Evolutionary conservation across 2,329 filamentous ascomycete species (phyloP), one percentile per base, ranked within the genome.

Genomic region (Peltaster fructicola): DNA sequence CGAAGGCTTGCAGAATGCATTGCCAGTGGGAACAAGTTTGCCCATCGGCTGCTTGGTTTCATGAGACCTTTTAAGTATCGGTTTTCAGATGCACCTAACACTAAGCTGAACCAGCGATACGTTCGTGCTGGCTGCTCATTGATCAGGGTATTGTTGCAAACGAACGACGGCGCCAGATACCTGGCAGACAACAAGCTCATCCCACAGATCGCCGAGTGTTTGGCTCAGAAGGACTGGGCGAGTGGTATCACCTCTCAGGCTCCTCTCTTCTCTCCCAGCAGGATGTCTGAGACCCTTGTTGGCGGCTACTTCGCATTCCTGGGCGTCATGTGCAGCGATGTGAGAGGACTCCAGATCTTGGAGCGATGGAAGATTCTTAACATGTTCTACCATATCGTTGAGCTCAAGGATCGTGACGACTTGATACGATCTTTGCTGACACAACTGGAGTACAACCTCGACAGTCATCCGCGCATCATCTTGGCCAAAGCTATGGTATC

Each of bases 321-420:
- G 2, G 90, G 88, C 6, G 73, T 80, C 7, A 54, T 98, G 30
- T 95, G 77, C 39, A 74, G 74, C 26, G 81, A 92, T 41, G 57
- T 66, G 0, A 79, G 75, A 39, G 88, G 88, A 1, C 62, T 95
- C 13, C 71, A 76, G 32, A 85, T 98, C 55, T 68, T 98, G 44
- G 85, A 95, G 48, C 65, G 81, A 40, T 95, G 88, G 85, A 80
- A 82, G 40, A 90, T 98, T 64, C 84, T 93, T 54, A 95, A 95
- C 51, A 98, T 98, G 81, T 90, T 95, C 63, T 98, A 98, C 47
- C 88, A 95, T 51, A 92, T 98, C 32, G 68, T 93, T 30, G 85
- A 95, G 44, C 61, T 92, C 21, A 81, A 78, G 40, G 77, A 88
- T 49, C 75, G 88, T 3, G 81, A 85, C 22, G 88, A 98, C 47